Base-by-base conservation (phyloP, 2,329 filamentous ascomycete genomes). In the Diplodia mutila region DNA sequence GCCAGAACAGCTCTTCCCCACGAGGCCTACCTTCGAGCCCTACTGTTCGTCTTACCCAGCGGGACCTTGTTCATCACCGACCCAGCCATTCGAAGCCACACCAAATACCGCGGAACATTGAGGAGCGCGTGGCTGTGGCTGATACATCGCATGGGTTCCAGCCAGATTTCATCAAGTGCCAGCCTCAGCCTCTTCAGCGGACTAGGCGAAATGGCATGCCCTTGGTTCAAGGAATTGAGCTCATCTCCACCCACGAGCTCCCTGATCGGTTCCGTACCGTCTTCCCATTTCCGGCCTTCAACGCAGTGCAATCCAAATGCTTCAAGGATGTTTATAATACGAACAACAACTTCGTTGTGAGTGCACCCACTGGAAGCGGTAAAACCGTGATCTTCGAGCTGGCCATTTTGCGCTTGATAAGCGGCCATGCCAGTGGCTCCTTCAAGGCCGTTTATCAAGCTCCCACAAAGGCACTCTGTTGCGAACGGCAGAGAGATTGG, bases 361-460 rank as follows among this genome's bases (percentile, higher is more conserved):
- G 92, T 1, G 90, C 92, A 8, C 92, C 93, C 0, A 97, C 92
- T 0, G 92, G 92, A 9, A 94, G 92, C 76, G 92, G 93, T 2
- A 96, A 97, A 77, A 97, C 92, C 0, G 91, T 85, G 0, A 84
- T 95, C 11, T 85, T 96, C 70, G 93, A 97, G 77, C 83, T 97
- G 54, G 92, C 92, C 3, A 91, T 97, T 42, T 94, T 91, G 78
- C 88, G 87, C 68, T 82, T 94, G 2, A 82, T 91, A 29, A 83
- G 84, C 42, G 82, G 80, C 4, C 82, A 85, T 57, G 83, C 77
- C 73, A 86, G 79, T 73, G 87, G 79, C 14, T 75, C 82, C 89
- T 93, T 90, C 83, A 96, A 96, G 76, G 88, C 94, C 52, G 86
- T 96, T 3, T 97, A 96, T 73, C 90, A 92, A 78, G 92, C 92